Evolutionary conservation across 352 stramenopile genomes (phyloP), one percentile per base, ranked within the genome.

Genomic region (Phytophthora chlamydospora): DNA sequence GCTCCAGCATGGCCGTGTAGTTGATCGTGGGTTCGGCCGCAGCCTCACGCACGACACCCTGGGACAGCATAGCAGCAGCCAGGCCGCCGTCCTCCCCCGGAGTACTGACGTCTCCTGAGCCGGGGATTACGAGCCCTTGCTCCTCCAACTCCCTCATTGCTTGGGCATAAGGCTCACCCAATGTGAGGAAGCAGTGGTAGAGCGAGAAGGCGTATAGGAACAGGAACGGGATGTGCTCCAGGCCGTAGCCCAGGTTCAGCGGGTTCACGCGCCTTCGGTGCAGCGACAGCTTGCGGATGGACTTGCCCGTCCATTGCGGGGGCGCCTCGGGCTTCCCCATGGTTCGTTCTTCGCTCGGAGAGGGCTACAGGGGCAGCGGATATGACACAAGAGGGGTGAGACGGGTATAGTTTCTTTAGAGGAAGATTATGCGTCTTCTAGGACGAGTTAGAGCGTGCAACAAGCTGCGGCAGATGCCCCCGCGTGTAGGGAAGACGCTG

Each of bases 121-220:
- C 66, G 4, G 73, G 66, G 16, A 88, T 62, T 27, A 87, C 47
- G 13, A 82, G 61, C n/a, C 82, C 83, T 0, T 75, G 54, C 33
- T 89, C 83, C 54, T 94, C 73, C 41, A 90, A 65, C 51, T 93
- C 85, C 42, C 68, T 74, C 48, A 93, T 89, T 38, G 83, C 85
- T 44, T 92, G 83, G 51, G 78, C 78, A 39, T 91, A 90, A 14
- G 83, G 83, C 58, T 92, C 80, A 11, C 83, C 83, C 36, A 73
- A 40, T 21, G 81, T 92, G 51, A 82, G 60, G 53, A 71, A 75
- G 60, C 81, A 92, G 65, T 88, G 70, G 59, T 89, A 90, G 47
- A 92, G 57, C 46, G 80, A 84, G 73, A 75, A 89, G 31, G 71
- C 83, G 62, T 92, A 89, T 11, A 92, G 60, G 36, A 88, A 59